These are phyloP conservation scores for carrot (Daucus carota) DNA, from an alignment of 129 eudicot genomes.

Conservation along the genomic window DH1_v3.0 NC_030388.2:4027501-4028000, in stretches of 20 bases:
- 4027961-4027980: background rate
- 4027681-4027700: constrained; percentile 34
- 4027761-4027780: background rate
- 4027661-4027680: constrained; percentile 92
- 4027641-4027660: constrained; percentile 80
- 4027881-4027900: background rate
- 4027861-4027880: background rate
- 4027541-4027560: constrained; percentile 61
- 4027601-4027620: constrained; percentile 69
- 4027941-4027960: background rate
- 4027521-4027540: constrained; percentile 84
- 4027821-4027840: background rate
- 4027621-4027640: constrained; percentile 93
- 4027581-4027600: constrained; percentile 59
- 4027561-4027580: constrained; percentile 90
- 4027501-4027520: constrained; percentile 54
- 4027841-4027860: background rate
- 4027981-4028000: background rate
- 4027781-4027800: background rate
- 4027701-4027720: background rate
- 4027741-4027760: background rate
- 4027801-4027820: background rate
- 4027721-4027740: background rate
- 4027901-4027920: background rate
- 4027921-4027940: background rate